A percentile compares a stretch with the other conserved stretches of the same genome.
Conservation (phyloP, 2,329 filamentous ascomycete genomes). For the Cadophora gregata region DNA sequence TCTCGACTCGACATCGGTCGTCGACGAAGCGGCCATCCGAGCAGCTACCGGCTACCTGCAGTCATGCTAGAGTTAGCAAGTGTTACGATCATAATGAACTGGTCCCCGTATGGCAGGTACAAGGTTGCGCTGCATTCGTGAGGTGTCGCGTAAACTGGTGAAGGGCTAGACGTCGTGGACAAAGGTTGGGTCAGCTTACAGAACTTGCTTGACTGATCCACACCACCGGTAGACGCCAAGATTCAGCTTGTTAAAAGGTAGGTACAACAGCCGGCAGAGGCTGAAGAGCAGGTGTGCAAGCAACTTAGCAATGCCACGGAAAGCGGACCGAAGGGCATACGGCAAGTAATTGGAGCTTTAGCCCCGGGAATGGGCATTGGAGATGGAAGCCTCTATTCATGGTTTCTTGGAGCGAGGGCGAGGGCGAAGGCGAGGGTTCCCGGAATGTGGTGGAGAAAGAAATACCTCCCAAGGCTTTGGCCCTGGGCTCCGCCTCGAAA, state of each 20-base stretch:
- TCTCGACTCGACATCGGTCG: conserved; percentile 13
- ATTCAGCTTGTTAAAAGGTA: too few relatives aligned
- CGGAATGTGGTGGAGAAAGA: neutral
- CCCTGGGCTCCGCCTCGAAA: conserved; percentile 3
- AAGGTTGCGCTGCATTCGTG: neutral
- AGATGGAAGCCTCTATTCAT: neutral
- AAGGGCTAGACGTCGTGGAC: neutral
- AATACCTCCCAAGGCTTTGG: neutral
- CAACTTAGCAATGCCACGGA: neutral
- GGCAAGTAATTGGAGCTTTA: neutral
- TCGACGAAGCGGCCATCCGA: conserved; percentile 16
- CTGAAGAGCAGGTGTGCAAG: neutral
- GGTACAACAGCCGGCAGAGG: neutral
- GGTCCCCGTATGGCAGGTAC: conserved; percentile 5
- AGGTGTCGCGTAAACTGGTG: conserved; percentile 11
- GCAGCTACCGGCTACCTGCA: conserved; percentile 14
- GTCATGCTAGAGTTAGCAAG: conserved; percentile 1
- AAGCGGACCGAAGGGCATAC: neutral
- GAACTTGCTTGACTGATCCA: conserved; percentile 3
- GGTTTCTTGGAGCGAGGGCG: neutral
- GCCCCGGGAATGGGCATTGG: conserved; percentile 10
- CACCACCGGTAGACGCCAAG: conserved; percentile 11
- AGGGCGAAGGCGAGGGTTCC: neutral
- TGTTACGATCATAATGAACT: conserved; percentile 7
- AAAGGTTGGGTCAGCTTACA: neutral